Evolutionary conservation across 2,329 filamentous ascomycete species (phyloP), one percentile per base, ranked within the genome.

Genomic region (Epichloe gansuensis): DNA sequence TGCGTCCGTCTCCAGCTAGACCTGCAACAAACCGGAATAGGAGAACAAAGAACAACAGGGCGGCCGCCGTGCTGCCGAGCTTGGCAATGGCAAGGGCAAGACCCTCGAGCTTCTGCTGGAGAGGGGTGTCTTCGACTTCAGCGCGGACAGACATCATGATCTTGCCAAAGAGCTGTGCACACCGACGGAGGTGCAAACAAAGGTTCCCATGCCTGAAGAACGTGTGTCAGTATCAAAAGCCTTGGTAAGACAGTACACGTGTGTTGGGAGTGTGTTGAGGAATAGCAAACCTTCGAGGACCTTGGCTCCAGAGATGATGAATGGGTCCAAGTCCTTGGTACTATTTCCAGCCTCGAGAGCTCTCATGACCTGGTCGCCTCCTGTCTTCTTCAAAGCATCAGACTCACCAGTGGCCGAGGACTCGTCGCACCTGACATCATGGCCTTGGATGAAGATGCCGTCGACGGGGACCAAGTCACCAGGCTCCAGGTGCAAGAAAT

Each of bases 391-490:
- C 65, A 87, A 77, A 49, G 83, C 75, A 59, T 88, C 84, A 0
- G 83, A 87, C 67, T 88, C 85, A 58, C 85, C 85, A 28, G 85
- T 88, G 1, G 82, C 82, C 11, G 83, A 86, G 3, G 83, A 86
- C 61, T 88, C 85, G 59, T 88, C 85, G 60, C 83, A 88, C 64
- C 83, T 73, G 54, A 75, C 60, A 3, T 67, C 65, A 56, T 71
- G 70, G 5, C 73, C 72, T 17, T 75, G 72, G 55, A 88, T 82
- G 55, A 88, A 78, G 51, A 87, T 75, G 5, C 85, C 85, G 62
- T 88, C 85, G 1, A 82, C 83, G 0, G 85, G 83, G 39, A 88
- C 75, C 52, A 86, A 73, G 60, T 88, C 84, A 55, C 85, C 85
- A 1, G 83, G 81, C 55, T 83, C 80, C 9, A 88, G 70, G 62